Percentiles rank a stretch among this genome's conserved stretches.
Evolutionary conservation across 2,329 filamentous ascomycete genomes (phyloP).

Genomic region (Ilyonectria robusta): DNA sequence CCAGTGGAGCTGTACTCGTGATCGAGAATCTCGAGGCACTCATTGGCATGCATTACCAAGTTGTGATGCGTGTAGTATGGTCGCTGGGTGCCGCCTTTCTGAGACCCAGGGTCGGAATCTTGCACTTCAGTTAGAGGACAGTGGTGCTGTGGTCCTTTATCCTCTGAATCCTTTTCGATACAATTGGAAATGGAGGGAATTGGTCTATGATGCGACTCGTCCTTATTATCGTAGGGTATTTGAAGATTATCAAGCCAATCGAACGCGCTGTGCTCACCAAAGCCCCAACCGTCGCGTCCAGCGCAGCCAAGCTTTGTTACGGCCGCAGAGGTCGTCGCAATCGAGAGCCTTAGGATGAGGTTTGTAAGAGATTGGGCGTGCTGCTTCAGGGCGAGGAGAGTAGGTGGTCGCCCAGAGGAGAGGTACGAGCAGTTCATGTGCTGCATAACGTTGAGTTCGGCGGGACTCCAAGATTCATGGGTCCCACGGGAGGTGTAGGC

Average conservation of each 20-base stretch:
- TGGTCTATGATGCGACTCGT: constrained; percentile 62
- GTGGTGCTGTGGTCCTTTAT: constrained; percentile 58
- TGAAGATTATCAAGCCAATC: constrained; percentile 70
- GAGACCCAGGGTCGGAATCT: constrained; percentile 37
- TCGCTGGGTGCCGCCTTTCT: constrained; percentile 36
- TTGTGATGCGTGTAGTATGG: constrained; percentile 64
- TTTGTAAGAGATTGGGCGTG: constrained; percentile 71
- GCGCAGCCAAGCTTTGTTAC: constrained; percentile 27
- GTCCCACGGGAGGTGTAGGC: constrained; percentile 47
- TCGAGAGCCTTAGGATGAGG: constrained; percentile 64
- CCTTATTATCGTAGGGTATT: constrained; percentile 63
- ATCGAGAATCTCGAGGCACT: constrained; percentile 71
- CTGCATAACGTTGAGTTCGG: constrained; percentile 45
- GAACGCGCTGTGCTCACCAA: constrained; percentile 64
- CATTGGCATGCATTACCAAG: constrained; percentile 71
- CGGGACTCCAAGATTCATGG: constrained; percentile 34
- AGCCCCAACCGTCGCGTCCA: constrained; percentile 50
- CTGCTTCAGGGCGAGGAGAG: constrained; percentile 70
- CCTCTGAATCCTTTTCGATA: constrained; percentile 59
- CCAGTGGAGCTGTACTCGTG: constrained; percentile 70
- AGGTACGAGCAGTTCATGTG: constrained; percentile 72
- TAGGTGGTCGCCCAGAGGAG: constrained; percentile 67
- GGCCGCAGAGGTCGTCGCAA: constrained; percentile 50
- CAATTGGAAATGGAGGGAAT: constrained; percentile 63
- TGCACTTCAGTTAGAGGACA: constrained; percentile 59